Evolutionary conservation across 2,329 filamentous ascomycete genomes (phyloP).

Genomic region (Diaporthe destruens): DNA sequence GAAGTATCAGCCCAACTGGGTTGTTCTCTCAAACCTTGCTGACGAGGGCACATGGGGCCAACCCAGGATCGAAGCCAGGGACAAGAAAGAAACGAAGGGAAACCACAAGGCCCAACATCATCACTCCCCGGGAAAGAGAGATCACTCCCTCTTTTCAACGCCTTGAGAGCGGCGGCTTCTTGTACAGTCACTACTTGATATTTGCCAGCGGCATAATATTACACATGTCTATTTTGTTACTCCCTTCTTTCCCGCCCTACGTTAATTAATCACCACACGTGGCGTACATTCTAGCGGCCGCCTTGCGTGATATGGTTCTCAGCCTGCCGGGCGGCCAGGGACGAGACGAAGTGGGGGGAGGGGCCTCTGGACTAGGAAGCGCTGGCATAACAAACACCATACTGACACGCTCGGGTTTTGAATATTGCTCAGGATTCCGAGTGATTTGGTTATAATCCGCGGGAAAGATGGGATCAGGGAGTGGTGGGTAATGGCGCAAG

Average conservation of each 20-base stretch:
- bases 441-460: not conserved
- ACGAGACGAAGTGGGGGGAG: not conserved
- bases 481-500: not conserved
- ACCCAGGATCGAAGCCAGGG: not conserved
- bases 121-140: conserved; percentile 5
- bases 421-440: conserved; percentile 2
- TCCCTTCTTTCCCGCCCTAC: not conserved
- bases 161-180: conserved; percentile 33
- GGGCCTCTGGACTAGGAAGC: not conserved
- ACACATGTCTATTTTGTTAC: not conserved
- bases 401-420: conserved; percentile 28
- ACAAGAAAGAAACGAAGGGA: conserved; percentile 23
- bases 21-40: conserved; percentile 36
- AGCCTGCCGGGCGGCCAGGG: not conserved
- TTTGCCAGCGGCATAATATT: conserved; percentile 27
- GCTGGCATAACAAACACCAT: conserved; percentile 15
- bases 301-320: conserved; percentile 1
- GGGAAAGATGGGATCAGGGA: conserved; percentile 22
- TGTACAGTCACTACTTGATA: conserved; percentile 35
- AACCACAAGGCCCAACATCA: conserved; percentile 17
- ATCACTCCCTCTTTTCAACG: conserved; percentile 1
- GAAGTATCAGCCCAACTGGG: conserved; percentile 24
- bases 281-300: not conserved
- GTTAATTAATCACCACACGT: not conserved
- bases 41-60: not conserved